Percentiles rank a stretch among this genome's conserved stretches.
Conservation (phyloP, 169 alveolate species). For the Plasmodium gaboni region DNA sequence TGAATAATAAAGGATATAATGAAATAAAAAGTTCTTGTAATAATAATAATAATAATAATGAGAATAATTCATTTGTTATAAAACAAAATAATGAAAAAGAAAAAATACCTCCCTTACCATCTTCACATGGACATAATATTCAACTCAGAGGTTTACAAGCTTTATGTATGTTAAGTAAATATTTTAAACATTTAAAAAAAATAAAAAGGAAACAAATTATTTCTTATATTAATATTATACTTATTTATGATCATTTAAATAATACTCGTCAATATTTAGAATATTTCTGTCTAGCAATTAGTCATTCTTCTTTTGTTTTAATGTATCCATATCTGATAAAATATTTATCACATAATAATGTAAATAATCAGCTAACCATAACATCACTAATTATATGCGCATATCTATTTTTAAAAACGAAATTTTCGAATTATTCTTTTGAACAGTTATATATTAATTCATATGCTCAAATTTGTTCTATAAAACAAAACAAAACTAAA, state of each 20-base stretch:
- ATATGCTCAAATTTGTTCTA: conserved; percentile 5
- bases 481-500: background rate
- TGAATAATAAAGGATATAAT: background rate
- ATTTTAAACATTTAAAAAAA: conserved; percentile 37
- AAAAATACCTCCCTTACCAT: conserved; percentile 75
- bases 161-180: conserved; percentile 70
- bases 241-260: conserved; percentile 33
- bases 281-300: conserved; percentile 19
- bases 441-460: conserved; percentile 14
- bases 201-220: conserved; percentile 19
- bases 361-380: conserved; percentile 17
- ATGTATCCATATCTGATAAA: conserved; percentile 31
- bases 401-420: conserved; percentile 17
- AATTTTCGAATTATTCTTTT: conserved; percentile 49
- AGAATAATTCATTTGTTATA: background rate
- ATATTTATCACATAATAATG: background rate
- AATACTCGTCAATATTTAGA: conserved; percentile 65
- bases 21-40: background rate
- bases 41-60: background rate
- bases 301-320: conserved; percentile 48
- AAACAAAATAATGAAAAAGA: background rate
- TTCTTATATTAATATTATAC: conserved; percentile 13
- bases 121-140: conserved; percentile 76
- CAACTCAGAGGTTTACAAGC: conserved; percentile 78
- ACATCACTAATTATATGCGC: conserved; percentile 40